Evolutionary conservation across 306 rosid genomes (phyloP).

Genomic region (Citrullus mucosospermus): DNA sequence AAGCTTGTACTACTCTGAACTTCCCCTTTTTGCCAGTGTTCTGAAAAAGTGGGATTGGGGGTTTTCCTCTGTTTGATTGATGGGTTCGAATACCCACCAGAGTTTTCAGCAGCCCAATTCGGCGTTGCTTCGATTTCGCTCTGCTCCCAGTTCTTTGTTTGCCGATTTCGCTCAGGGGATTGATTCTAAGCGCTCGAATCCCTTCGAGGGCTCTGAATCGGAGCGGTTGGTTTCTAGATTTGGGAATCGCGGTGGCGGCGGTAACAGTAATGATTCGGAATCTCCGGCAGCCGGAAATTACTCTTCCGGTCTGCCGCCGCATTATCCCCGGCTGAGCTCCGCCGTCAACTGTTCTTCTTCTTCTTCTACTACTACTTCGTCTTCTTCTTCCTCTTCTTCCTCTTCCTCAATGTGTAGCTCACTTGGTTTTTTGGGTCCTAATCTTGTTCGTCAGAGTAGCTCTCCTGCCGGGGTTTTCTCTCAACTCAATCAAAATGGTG

Average conservation of each 20-base stretch:
- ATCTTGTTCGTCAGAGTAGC: slow-evolving; percentile 49
- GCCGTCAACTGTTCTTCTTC: slow-evolving; percentile 19
- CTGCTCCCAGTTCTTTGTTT: slow-evolving; percentile 46
- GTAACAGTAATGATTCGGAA: slow-evolving; percentile 22
- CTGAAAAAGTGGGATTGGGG: neutral
- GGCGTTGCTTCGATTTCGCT: slow-evolving; percentile 64
- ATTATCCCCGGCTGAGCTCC: slow-evolving; percentile 61
- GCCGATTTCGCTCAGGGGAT: slow-evolving; percentile 19
- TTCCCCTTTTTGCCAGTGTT: neutral
- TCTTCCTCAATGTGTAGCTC: slow-evolving; percentile 34
- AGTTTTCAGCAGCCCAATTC: slow-evolving; percentile 33
- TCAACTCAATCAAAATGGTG: slow-evolving; percentile 49
- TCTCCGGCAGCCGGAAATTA: slow-evolving; percentile 15
- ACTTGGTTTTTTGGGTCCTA: slow-evolving; percentile 35
- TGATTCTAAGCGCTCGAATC: slow-evolving; percentile 10
- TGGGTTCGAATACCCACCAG: slow-evolving; percentile 50
- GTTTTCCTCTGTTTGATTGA: neutral
- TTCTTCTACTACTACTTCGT: neutral
- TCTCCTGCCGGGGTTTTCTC: slow-evolving; percentile 49
- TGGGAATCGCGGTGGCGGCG: slow-evolving; percentile 7
- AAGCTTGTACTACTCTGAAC: neutral
- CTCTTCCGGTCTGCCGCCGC: slow-evolving; percentile 48
- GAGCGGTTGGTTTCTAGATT: slow-evolving; percentile 38
- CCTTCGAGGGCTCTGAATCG: slow-evolving; percentile 23
- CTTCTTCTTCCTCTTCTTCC: slow-evolving; percentile 11